These are phyloP conservation scores for Tremella mesenterica DNA, from an alignment of 768 basidiomycete genomes.

Conservation along the genomic window DNA sequence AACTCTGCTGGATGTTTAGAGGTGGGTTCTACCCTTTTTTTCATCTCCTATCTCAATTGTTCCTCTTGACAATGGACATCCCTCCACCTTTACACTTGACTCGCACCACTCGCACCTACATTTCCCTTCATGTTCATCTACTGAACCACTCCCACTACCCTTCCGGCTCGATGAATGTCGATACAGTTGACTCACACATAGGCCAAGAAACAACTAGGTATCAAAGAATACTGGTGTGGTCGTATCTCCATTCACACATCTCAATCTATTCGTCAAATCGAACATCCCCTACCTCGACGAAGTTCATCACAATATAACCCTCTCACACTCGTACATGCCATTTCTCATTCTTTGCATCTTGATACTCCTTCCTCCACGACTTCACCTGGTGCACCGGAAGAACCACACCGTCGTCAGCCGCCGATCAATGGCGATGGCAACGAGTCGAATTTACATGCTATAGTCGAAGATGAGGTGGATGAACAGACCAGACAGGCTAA, in stretches of 20 bases:
- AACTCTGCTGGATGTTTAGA: conserved; percentile 1
- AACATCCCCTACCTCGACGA: background rate
- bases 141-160: no score
- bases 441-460: background rate
- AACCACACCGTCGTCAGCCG: background rate
- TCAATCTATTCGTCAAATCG: conserved; percentile 1
- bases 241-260: conserved; percentile 17
- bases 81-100: background rate
- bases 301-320: conserved; percentile 5
- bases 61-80: conserved; percentile 3
- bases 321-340: conserved; percentile 3
- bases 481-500: conserved; percentile 19
- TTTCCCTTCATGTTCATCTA: background rate
- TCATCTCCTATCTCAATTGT: conserved; percentile 1
- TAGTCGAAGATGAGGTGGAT: conserved; percentile 4
- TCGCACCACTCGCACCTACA: background rate
- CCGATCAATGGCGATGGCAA: conserved; percentile 1
- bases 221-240: conserved; percentile 34
- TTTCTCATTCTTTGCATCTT: conserved; percentile 6
- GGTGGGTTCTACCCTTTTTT: conserved; percentile 1
- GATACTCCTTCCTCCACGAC: background rate
- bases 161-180: background rate
- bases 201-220: conserved; percentile 12
- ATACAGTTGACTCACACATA: background rate
- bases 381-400: background rate